These are phyloP conservation scores for Gentiana macrophylla DNA, from an alignment of 257 asterid genomes.

Conservation along the genomic window DNA sequence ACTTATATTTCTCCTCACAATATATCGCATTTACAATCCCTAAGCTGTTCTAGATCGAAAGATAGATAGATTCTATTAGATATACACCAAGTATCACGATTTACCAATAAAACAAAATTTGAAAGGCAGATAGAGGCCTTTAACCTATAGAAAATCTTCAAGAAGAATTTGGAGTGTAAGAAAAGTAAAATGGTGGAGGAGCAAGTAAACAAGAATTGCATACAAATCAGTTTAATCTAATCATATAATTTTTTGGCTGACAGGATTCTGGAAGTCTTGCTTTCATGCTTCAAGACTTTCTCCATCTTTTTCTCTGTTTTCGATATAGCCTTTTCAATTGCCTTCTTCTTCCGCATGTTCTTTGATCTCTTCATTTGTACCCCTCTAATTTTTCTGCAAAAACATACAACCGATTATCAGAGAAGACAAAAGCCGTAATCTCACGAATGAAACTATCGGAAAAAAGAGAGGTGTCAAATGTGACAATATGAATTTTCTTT, in stretches of 20 bases:
- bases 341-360: slow-evolving; percentile 57
- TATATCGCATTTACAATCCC: too few relatives aligned
- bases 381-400: slow-evolving; percentile 44
- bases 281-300: slow-evolving; percentile 40
- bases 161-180: too few relatives aligned
- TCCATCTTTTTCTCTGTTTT: slow-evolving; percentile 33
- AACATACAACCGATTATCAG: background rate
- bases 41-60: too few relatives aligned
- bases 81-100: too few relatives aligned
- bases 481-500: background rate
- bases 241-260: slow-evolving; percentile 54
- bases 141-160: too few relatives aligned
- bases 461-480: background rate
- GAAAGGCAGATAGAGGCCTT: too few relatives aligned
- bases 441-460: background rate
- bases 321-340: slow-evolving; percentile 53
- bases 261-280: slow-evolving; percentile 41
- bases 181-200: too few relatives aligned
- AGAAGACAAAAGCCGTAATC: background rate
- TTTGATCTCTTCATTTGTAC: slow-evolving; percentile 62
- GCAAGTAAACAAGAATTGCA: too few relatives aligned
- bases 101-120: too few relatives aligned
- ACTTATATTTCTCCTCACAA: too few relatives aligned
- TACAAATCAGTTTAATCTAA: slow-evolving; percentile 3
- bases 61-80: too few relatives aligned